Percentiles rank a stretch among this genome's conserved stretches.
Conservation (phyloP, 495 filamentous ascomycete species). For the Podospora pseudopauciseta region DNA sequence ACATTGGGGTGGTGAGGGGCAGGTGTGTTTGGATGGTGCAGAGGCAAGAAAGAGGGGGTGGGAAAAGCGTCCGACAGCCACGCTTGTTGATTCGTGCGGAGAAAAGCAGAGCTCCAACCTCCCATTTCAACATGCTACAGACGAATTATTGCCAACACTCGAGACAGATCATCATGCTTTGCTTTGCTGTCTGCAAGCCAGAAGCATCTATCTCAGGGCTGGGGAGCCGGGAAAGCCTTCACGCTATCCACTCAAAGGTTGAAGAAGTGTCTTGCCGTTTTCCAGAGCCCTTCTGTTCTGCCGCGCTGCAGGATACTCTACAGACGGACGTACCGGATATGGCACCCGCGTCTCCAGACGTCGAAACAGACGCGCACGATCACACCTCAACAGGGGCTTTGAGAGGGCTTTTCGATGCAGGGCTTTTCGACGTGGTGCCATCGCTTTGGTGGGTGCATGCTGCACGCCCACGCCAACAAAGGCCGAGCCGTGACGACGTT, state of each 20-base stretch:
- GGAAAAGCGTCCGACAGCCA: constrained; percentile 4
- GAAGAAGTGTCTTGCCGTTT: not conserved
- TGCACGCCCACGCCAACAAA: constrained; percentile 26
- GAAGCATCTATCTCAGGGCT: constrained; percentile 6
- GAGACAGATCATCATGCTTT: constrained; percentile 2
- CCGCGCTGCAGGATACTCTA: constrained; percentile 19
- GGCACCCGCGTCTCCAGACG: constrained; percentile 23
- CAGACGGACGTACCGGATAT: constrained; percentile 26
- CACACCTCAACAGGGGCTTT: constrained; percentile 16
- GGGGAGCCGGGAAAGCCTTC: not conserved
- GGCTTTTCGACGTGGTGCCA: constrained; percentile 21
- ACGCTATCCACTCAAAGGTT: not conserved
- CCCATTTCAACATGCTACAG: not conserved
- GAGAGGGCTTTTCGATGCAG: constrained; percentile 19
- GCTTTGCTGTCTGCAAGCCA: not conserved
- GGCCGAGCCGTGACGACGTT: constrained; percentile 2
- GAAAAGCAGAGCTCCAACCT: not conserved
- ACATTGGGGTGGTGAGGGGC: constrained; percentile 9
- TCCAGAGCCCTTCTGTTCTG: constrained; percentile 11
- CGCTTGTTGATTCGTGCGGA: constrained; percentile 1
- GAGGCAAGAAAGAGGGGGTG: constrained; percentile 8
- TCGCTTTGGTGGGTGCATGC: constrained; percentile 25
- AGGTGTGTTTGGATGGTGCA: not conserved
- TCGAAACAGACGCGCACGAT: constrained; percentile 19
- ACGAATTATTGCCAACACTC: not conserved